Percentiles rank a stretch among this genome's conserved stretches.
phyloP scores from a whole-genome alignment of 1,284 basidiomycete genomes.

The Inonotus hispidus region DNA sequence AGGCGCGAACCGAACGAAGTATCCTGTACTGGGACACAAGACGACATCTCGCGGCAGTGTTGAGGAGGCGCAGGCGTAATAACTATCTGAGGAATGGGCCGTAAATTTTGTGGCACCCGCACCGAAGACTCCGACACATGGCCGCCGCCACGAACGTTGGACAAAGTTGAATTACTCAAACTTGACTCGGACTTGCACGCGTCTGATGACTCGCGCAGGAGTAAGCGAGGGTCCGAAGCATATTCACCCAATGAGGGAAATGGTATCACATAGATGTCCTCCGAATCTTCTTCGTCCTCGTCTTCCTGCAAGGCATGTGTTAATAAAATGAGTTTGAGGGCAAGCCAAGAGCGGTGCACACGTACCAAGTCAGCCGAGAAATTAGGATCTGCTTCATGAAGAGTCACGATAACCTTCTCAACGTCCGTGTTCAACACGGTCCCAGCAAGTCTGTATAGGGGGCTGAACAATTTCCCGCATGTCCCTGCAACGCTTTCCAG shows the following conservation, averaged over 20 bases:
- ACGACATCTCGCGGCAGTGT: conserved; percentile 32
- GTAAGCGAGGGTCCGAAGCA: neutral
- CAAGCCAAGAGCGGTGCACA: conserved; percentile 7
- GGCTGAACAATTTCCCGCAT: conserved; percentile 27
- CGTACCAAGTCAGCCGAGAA: conserved; percentile 19
- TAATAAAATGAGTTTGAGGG: conserved; percentile 12
- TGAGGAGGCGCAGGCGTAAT: conserved; percentile 42
- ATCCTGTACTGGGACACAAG: conserved; percentile 49
- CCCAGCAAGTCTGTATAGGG: conserved; percentile 25
- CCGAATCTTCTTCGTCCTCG: conserved; percentile 11
- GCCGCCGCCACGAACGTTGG: neutral
- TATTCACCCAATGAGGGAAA: neutral
- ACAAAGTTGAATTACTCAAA: neutral
- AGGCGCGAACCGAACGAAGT: conserved; percentile 45
- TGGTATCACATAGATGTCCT: conserved; percentile 16
- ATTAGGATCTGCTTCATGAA: conserved; percentile 20
- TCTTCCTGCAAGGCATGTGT: conserved; percentile 21
- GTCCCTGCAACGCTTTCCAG: conserved; percentile 21
- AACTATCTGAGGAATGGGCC: conserved; percentile 44
- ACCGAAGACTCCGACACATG: neutral
- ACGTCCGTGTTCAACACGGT: conserved; percentile 26
- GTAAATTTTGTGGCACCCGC: conserved; percentile 19
- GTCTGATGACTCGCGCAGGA: neutral
- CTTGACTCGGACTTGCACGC: neutral
- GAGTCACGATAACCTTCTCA: conserved; percentile 25